A percentile compares a stretch with the other conserved stretches of the same genome.
Evolutionary conservation across 2,329 filamentous ascomycete species (phyloP).

Genomic region (Ascosphaera acerosa): DNA sequence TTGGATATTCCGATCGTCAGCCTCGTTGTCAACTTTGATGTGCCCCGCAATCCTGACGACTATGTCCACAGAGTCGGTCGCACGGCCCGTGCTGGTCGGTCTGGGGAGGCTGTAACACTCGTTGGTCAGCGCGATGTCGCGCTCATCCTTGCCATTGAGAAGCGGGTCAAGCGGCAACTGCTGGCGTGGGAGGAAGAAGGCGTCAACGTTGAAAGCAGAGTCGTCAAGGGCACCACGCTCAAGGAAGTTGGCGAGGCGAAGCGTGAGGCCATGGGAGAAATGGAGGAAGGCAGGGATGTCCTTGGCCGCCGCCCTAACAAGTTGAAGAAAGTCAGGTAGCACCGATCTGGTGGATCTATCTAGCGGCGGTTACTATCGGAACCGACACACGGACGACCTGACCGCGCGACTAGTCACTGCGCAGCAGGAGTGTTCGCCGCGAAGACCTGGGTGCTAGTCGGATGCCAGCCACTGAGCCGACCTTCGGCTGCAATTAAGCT

Average conservation of each 20-base stretch:
- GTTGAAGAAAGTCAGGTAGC: slow-evolving; percentile 15
- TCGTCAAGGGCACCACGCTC: slow-evolving; percentile 50
- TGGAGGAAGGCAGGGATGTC: slow-evolving; percentile 80
- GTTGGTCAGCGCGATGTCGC: slow-evolving; percentile 85
- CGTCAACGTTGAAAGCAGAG: slow-evolving; percentile 78
- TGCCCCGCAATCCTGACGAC: slow-evolving; percentile 87
- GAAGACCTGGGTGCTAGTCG: no score
- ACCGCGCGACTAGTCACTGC: no score
- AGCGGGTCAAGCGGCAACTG: slow-evolving; percentile 53
- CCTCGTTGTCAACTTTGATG: slow-evolving; percentile 83
- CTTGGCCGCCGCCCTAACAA: slow-evolving; percentile 46
- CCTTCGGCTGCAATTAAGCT: no score
- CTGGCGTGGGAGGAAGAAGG: slow-evolving; percentile 67
- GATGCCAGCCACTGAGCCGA: no score
- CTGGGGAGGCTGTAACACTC: slow-evolving; percentile 61
- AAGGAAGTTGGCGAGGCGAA: slow-evolving; percentile 92
- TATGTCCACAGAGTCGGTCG: slow-evolving; percentile 93
- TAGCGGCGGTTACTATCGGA: no score
- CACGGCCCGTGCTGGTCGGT: slow-evolving; percentile 73
- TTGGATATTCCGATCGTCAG: slow-evolving; percentile 84
- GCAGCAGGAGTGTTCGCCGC: no score
- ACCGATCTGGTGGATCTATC: no score
- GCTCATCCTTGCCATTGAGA: slow-evolving; percentile 73
- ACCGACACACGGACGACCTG: no score
- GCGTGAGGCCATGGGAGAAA: slow-evolving; percentile 66